Evolutionary conservation across 306 rosid genomes (phyloP), one percentile per base, ranked within the genome.

Genomic region (Inga leiocalycina): DNA sequence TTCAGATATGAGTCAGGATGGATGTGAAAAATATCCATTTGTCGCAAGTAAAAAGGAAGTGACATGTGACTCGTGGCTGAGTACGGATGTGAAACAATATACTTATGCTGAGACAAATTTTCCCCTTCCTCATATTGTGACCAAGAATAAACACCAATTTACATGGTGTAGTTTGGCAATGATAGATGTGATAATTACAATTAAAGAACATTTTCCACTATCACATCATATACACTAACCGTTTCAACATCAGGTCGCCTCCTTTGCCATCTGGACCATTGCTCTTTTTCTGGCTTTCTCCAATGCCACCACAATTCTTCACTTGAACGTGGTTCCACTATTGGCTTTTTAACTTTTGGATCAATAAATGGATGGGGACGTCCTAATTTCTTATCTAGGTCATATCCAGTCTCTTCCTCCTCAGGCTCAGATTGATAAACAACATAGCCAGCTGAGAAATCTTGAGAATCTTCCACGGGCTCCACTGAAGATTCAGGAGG

Each of bases 241-340:
- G 97, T 94, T 87, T 96, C 99, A 89, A 79, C 79, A 84, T 96
- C 98, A 4, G 99, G 98, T 75, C 85, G 84, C 87, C 98, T 96
- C 86, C 99, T 91, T 82, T 96, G 98, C 99, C 99, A 96, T 82
- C 99, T 91, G 75, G 99, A 96, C 98, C 98, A 96, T 75, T 91
- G 93, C 57, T 92, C 98, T 39, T 94, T 90, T 71, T 94, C 98
- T 32, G 98, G 97, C 79, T 94, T 87, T 87, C 85, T 89, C 99
- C 99, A 96, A 86, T 96, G 87, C 99, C 99, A 96, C 99, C 99
- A 96, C 46, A 90, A 81, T 81, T 90, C 99, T 6, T 96, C 98
- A 79, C 90, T 83, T 0, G 95, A 73, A 72, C 89, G 97, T 2
- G 91, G 85, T 41, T 92, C 90, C 84, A 82, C 97, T 71, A 94